These are phyloP conservation scores for Fusarium begoniae DNA, from an alignment of 2,329 filamentous ascomycete species.

Conservation along the genomic window DNA sequence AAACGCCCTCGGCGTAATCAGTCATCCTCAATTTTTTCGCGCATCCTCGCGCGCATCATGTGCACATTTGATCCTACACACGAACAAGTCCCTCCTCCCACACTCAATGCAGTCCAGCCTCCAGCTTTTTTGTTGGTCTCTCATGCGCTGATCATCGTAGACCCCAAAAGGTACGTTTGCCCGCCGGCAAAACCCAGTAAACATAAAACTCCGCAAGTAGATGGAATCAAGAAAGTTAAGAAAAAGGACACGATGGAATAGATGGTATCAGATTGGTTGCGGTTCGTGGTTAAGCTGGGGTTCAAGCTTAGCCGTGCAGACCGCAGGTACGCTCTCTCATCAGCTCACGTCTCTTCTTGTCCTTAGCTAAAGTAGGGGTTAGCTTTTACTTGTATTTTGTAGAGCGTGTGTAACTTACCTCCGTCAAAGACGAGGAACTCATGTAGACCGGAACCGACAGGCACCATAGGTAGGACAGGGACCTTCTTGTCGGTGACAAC, in stretches of 20 bases:
- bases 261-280: conserved; percentile 23
- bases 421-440: conserved; percentile 74
- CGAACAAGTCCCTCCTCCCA: background rate
- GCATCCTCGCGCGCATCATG: conserved; percentile 1
- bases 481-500: conserved; percentile 92
- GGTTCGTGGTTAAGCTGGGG: conserved; percentile 20
- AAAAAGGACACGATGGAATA: conserved; percentile 25
- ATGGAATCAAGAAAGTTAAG: conserved; percentile 15
- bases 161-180: conserved; percentile 17
- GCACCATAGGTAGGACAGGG: conserved; percentile 98
- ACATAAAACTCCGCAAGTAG: conserved; percentile 28
- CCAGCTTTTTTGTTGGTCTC: conserved; percentile 23
- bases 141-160: conserved; percentile 19
- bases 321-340: conserved; percentile 71
- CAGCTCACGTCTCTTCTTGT: conserved; percentile 71
- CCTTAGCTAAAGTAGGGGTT: conserved; percentile 64
- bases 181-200: conserved; percentile 16
- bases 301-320: conserved; percentile 51
- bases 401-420: conserved; percentile 40
- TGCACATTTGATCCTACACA: conserved; percentile 15
- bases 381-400: conserved; percentile 39
- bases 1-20: conserved; percentile 14
- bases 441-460: conserved; percentile 84
- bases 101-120: conserved; percentile 13
- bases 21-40: background rate